Base-by-base conservation (phyloP, 148 eudicot genomes). In the Persicaria maculosa region DNA sequence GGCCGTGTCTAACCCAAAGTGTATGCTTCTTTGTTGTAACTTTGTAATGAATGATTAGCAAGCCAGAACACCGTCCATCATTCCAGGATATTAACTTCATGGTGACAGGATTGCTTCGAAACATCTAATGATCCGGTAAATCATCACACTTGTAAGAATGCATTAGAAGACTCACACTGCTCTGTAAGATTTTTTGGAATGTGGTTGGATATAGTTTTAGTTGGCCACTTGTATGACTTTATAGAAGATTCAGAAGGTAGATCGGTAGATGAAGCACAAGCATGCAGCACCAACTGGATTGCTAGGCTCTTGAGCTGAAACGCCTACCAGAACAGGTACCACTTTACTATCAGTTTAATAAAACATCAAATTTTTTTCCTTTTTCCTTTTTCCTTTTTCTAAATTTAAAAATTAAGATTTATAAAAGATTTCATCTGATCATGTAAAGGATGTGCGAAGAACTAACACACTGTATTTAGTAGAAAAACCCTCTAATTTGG, bases 51-150 rank as follows among this genome's bases (percentile, higher is more conserved):
- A 64, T 64, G 45, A 64, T 45, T 89, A 90, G 98, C 78, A 83
- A 89, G 47, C 86, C 96, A 4, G 87, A 79, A 55, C 44, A 79
- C 4, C 92, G 98, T 0, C 98, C 98, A 57, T 89, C 90, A 1
- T 90, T 90, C 68, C 82, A 89, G 81, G 88, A 86, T 62, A 76
- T 90, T 2, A 85, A 90, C 79, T 80, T 57, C 22, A 86, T 77
- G 72, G 81, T 89, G 91, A 79, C 81, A 6, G 81, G 71, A n/a
- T 48, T 90, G 57, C 80, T 90, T 59, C 90, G 83, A 64, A 68
- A 72, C 47, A 16, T 55, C 50, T 65, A 64, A 64, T 64, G 46
- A 36, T 12, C 44, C 36, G 72, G 77, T 16, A 83, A 76, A 61
- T 75, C 70, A 47, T n/a, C 68, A 48, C 67, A 75, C 69, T 64